Conservation (phyloP, 306 rosid species). For the Trifolium pratense region DNA sequence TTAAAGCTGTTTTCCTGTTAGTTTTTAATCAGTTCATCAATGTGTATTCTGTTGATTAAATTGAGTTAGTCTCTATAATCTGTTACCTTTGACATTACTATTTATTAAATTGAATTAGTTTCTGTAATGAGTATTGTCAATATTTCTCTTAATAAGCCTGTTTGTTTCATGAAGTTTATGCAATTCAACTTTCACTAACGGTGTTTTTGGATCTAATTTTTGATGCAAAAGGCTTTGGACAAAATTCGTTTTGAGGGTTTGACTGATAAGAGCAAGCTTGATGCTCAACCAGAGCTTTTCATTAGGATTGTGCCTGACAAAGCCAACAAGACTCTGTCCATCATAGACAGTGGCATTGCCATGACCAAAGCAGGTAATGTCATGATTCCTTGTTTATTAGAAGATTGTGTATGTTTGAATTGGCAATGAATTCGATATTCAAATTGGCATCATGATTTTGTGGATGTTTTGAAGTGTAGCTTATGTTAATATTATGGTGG, state of each 20-base stretch:
- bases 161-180: neutral
- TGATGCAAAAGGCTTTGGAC: conserved; percentile 58
- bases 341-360: conserved; percentile 71
- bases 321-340: conserved; percentile 63
- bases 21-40: no score
- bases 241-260: conserved; percentile 67
- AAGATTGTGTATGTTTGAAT: neutral
- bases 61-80: no score
- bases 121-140: no score
- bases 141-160: no score
- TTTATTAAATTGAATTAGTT: no score
- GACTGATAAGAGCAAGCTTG: conserved; percentile 70
- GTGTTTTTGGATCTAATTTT: neutral
- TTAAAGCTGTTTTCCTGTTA: no score
- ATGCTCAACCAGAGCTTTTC: conserved; percentile 69
- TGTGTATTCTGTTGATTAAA: no score
- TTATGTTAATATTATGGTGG: neutral
- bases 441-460: neutral
- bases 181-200: neutral
- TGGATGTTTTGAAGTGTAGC: neutral
- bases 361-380: conserved; percentile 77
- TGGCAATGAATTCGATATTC: neutral
- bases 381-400: neutral
- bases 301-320: conserved; percentile 72
- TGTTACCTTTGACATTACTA: no score